Base-by-base conservation (phyloP, 2,329 filamentous ascomycete species). In the Chrysosphaeria jannelii region DNA sequence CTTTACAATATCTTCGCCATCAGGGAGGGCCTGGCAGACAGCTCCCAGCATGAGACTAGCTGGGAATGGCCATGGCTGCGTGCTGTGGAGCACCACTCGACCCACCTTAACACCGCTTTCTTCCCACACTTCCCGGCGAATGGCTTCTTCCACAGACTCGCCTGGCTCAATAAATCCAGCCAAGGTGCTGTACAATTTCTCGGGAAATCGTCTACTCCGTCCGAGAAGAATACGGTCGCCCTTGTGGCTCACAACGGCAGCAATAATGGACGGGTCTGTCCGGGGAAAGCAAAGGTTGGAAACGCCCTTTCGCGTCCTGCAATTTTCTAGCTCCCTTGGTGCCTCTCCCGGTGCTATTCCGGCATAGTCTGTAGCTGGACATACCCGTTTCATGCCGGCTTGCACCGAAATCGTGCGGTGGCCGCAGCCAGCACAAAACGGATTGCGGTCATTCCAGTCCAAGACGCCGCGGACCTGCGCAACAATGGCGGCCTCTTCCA, bases 221-320 rank as follows among this genome's bases (percentile, higher is more conserved):
- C 85, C 85, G 1, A 97, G 66, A 6, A 97, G 59, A 19, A 90
- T 47, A 29, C 63, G 61, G 32, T 66, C 57, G 23, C 70, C 70
- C 34, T 88, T 74, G 23, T 66, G 53, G 25, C 71, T 88, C 15
- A 93, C 60, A 8, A 91, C 68, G 1, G 79, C 81, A 47, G 88
- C 79, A 45, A 97, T 97, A 41, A 93, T 78, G 14, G 76, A 89
- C 1, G 79, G 78, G 36, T 91, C 79, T 2, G 81, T 91, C 23
- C 79, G 63, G 3, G 81, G 81, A 51, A 91, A 93, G 37, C 58
- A 69, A 25, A 91, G 54, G 45, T 97, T 97, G 15, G 78, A 89
- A 21, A 97, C 49, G 13, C 75, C 78, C 19, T 63, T 69, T 25
- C 85, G 62, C 1, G 79, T 88, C 6, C 61, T 65, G 44, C 85